phyloP scores from a whole-genome alignment of 768 basidiomycete species.

The Hygrocybe punicea region DNA sequence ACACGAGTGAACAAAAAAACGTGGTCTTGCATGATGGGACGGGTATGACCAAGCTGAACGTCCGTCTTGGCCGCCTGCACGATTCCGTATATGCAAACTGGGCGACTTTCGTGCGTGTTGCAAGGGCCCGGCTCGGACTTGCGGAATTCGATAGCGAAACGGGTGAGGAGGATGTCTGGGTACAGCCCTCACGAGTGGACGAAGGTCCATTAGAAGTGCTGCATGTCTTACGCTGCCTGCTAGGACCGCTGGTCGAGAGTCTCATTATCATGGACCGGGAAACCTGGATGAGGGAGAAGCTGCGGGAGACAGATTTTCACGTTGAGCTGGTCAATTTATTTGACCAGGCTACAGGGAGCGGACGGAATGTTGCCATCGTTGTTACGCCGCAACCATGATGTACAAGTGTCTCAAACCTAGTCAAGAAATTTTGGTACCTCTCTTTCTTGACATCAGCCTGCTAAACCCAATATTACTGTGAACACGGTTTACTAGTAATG shows the following conservation, averaged over 20 bases:
- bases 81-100: constrained; percentile 50
- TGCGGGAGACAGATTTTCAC: constrained; percentile 18
- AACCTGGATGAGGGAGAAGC: constrained; percentile 50
- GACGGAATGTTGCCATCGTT: constrained; percentile 65
- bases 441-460: too few relatives aligned
- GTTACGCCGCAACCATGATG: constrained; percentile 34
- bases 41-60: neutral
- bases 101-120: constrained; percentile 42
- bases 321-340: constrained; percentile 63
- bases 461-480: too few relatives aligned
- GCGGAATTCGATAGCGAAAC: constrained; percentile 3
- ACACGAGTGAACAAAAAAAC: too few relatives aligned
- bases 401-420: neutral
- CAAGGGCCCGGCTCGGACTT: constrained; percentile 6
- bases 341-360: constrained; percentile 69
- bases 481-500: too few relatives aligned
- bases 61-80: constrained; percentile 47
- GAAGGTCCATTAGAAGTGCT: constrained; percentile 52
- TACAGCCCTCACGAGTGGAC: constrained; percentile 2
- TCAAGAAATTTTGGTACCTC: too few relatives aligned
- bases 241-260: constrained; percentile 67
- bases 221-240: constrained; percentile 62
- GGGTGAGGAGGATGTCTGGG: constrained; percentile 22
- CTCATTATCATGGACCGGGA: constrained; percentile 61
- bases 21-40: neutral